Percentiles rank a stretch among this genome's conserved stretches.
Conservation (phyloP, 495 filamentous ascomycete genomes). For the Penicillium canariense region DNA sequence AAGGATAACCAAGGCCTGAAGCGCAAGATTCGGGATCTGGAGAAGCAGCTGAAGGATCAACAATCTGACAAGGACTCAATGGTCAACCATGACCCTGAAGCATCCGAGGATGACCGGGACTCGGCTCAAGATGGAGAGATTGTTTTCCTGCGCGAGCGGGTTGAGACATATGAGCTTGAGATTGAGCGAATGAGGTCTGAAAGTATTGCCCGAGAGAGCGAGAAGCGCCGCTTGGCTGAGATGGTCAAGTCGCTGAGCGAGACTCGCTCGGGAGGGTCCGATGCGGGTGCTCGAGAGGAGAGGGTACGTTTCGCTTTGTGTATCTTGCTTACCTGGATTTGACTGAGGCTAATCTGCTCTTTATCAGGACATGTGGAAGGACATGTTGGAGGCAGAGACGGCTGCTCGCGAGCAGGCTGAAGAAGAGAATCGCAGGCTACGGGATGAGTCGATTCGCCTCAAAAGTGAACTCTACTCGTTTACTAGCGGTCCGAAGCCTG, state of each 20-base stretch:
- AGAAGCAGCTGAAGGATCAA: conserved; percentile 74
- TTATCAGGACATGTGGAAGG: conserved; percentile 78
- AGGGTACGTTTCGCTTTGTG: conserved; percentile 45
- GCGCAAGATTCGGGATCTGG: conserved; percentile 75
- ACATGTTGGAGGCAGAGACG: conserved; percentile 91
- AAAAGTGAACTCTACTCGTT: conserved; percentile 58
- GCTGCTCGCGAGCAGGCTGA: conserved; percentile 86
- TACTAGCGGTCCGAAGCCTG: conserved; percentile 26
- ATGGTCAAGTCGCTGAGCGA: conserved; percentile 72
- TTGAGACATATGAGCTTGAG: conserved; percentile 78
- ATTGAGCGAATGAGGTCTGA: conserved; percentile 80
- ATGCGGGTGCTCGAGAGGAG: conserved; percentile 77
- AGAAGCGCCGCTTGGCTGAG: conserved; percentile 79
- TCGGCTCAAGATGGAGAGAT: conserved; percentile 73
- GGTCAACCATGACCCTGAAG: conserved; percentile 59
- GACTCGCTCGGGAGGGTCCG: conserved; percentile 58
- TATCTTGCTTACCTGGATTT: neutral
- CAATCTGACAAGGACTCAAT: conserved; percentile 57
- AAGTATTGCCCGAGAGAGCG: conserved; percentile 68
- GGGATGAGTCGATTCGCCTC: conserved; percentile 77
- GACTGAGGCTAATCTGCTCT: conserved; percentile 4
- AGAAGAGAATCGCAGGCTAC: conserved; percentile 78
- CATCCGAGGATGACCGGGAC: conserved; percentile 56
- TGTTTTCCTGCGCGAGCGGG: conserved; percentile 72
- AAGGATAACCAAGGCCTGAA: conserved; percentile 83